phyloP scores from a whole-genome alignment of 306 rosid genomes.

The Lupinus albus region DNA sequence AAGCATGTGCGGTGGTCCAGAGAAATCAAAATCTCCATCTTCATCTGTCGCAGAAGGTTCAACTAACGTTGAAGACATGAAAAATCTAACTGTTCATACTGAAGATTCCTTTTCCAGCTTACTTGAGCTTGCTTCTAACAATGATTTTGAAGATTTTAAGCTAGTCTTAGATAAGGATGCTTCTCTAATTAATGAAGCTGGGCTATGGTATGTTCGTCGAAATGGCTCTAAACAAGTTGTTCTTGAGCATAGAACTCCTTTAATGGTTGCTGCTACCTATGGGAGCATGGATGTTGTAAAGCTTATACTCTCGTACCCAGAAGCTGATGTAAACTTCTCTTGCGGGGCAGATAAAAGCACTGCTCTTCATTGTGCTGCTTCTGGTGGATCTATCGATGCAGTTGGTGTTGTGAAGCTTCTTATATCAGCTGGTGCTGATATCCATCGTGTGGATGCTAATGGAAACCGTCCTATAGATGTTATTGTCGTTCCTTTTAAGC shows the following conservation, averaged over 20 bases:
- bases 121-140: constrained; percentile 82
- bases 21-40: constrained; percentile 55
- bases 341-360: constrained; percentile 71
- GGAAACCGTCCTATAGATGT: constrained; percentile 77
- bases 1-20: constrained; percentile 83
- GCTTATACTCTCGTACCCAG: constrained; percentile 56
- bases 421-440: constrained; percentile 71
- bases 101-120: constrained; percentile 68
- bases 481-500: constrained; percentile 69
- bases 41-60: constrained; percentile 48
- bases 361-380: constrained; percentile 93
- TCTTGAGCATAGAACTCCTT: constrained; percentile 72
- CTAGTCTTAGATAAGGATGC: constrained; percentile 50
- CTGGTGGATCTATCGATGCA: constrained; percentile 70
- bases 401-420: constrained; percentile 67
- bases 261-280: constrained; percentile 87
- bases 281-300: constrained; percentile 77
- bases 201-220: constrained; percentile 74
- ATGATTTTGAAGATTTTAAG: constrained; percentile 72
- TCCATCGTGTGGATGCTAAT: constrained; percentile 53
- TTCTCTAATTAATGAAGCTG: constrained; percentile 58
- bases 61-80: constrained; percentile 60
- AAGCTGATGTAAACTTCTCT: constrained; percentile 63
- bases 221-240: constrained; percentile 76
- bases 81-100: constrained; percentile 50